Conservation (phyloP, 768 basidiomycete species). For the Xerocomellus amylosporus region DNA sequence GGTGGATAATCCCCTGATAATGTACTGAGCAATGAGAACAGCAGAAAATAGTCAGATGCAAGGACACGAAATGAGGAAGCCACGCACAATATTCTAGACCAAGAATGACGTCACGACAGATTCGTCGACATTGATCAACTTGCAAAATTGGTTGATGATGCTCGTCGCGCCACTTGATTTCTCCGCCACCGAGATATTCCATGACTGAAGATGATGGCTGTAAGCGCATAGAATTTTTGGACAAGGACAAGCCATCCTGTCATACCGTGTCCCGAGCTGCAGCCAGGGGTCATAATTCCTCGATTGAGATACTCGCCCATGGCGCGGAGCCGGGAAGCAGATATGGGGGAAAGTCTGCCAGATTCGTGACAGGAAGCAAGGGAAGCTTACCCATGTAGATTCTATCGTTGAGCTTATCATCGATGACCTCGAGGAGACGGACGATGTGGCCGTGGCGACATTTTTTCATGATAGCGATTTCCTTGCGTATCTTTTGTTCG, state of each 20-base stretch:
- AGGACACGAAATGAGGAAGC: conserved; percentile 8
- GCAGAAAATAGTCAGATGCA: conserved; percentile 1
- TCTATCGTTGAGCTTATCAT: conserved; percentile 82
- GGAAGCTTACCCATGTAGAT: conserved; percentile 85
- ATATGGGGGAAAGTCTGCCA: conserved; percentile 17
- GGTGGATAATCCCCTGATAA: conserved; percentile 96
- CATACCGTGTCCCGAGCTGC: conserved; percentile 31
- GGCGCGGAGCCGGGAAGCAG: conserved; percentile 24
- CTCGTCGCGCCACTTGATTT: conserved; percentile 82
- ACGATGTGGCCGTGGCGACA: conserved; percentile 89
- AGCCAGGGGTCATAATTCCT: conserved; percentile 34
- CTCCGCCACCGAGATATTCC: conserved; percentile 95
- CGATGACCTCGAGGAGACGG: conserved; percentile 88
- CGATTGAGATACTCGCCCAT: conserved; percentile 31
- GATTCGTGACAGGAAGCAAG: conserved; percentile 11
- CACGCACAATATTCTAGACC: conserved; percentile 92
- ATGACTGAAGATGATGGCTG: conserved; percentile 56
- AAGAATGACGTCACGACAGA: conserved; percentile 89
- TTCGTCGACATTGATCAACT: conserved; percentile 78
- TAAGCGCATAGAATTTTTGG: conserved; percentile 20
- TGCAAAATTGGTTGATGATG: conserved; percentile 70
- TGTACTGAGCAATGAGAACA: conserved; percentile 61
- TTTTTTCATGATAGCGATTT: conserved; percentile 99
- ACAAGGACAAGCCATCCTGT: conserved; percentile 21
- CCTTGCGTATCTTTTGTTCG: conserved; percentile 83